phyloP scores from a whole-genome alignment of 345 rosid genomes.

The Boechera divaricarpa region DNA sequence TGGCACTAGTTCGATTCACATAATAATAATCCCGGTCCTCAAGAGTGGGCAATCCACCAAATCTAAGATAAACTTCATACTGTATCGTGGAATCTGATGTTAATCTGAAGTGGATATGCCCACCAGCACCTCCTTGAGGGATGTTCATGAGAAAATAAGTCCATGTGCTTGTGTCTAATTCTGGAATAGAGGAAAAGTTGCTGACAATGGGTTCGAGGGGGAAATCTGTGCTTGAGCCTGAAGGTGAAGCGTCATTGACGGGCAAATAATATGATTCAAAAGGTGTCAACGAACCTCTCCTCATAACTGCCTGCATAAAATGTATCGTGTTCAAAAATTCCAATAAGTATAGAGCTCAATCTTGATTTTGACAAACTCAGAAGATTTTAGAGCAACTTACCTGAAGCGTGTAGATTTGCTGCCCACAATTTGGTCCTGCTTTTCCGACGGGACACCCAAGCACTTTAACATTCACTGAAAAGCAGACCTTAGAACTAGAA shows the following conservation, averaged over 20 bases:
- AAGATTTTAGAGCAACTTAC: conserved; percentile 44
- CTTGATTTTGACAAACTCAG: conserved; percentile 24
- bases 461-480: conserved; percentile 64
- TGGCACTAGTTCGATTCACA: conserved; percentile 60
- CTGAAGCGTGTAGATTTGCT: conserved; percentile 72
- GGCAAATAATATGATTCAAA: conserved; percentile 89
- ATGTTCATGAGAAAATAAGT: conserved; percentile 77
- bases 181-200: conserved; percentile 61
- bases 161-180: conserved; percentile 57
- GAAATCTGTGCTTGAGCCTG: conserved; percentile 64
- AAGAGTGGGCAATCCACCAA: conserved; percentile 77
- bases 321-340: not conserved
- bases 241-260: conserved; percentile 52
- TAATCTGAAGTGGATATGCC: conserved; percentile 75
- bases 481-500: conserved; percentile 58
- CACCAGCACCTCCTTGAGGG: conserved; percentile 93
- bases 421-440: conserved; percentile 81
- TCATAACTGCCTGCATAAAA: conserved; percentile 75
- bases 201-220: conserved; percentile 72
- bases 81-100: conserved; percentile 58
- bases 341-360: conserved; percentile 22
- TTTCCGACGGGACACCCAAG: conserved; percentile 75
- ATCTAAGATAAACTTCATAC: conserved; percentile 78
- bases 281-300: conserved; percentile 60
- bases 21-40: conserved; percentile 81